These are phyloP conservation scores for Coemansia sp. DNA, from an alignment of 192 early-diverging fungal species.

Conservation along the genomic window DNA sequence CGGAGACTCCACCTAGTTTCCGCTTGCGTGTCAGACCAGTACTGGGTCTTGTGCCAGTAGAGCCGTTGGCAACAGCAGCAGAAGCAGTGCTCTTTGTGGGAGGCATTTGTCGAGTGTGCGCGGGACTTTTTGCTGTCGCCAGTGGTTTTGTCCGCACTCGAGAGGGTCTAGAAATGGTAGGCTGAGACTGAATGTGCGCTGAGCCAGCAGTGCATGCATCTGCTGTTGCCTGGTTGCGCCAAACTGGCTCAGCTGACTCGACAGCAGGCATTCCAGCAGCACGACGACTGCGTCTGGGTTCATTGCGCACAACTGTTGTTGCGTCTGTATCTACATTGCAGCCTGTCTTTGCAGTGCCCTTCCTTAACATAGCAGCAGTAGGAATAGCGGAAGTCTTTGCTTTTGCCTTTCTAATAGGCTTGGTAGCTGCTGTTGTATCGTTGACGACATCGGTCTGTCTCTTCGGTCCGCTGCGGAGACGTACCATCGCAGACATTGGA, in stretches of 20 bases:
- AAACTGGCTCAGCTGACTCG: constrained; percentile 13
- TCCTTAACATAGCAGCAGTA: background rate
- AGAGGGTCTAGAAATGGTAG: background rate
- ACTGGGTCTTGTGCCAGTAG: constrained; percentile 4
- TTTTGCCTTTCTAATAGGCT: constrained; percentile 3
- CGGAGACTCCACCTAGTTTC: constrained; percentile 2
- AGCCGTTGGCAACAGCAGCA: background rate
- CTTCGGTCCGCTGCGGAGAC: constrained; percentile 37
- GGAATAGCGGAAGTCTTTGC: background rate
- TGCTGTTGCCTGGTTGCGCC: constrained; percentile 2
- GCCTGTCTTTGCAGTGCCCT: background rate
- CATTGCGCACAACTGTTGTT: background rate
- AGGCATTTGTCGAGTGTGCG: background rate
- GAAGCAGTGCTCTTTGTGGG: background rate
- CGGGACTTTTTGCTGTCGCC: background rate
- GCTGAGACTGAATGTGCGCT: constrained; percentile 6
- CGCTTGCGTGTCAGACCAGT: constrained; percentile 8
- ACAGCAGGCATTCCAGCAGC: constrained; percentile 18
- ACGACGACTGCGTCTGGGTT: constrained; percentile 14
- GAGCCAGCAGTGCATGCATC: background rate
- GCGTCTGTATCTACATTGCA: background rate
- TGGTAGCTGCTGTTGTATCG: constrained; percentile 5
- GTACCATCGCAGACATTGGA: constrained; percentile 44
- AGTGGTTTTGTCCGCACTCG: background rate
- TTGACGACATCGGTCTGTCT: constrained; percentile 11